phyloP scores from a whole-genome alignment of 768 basidiomycete species.

The Amanita phalloides region DNA sequence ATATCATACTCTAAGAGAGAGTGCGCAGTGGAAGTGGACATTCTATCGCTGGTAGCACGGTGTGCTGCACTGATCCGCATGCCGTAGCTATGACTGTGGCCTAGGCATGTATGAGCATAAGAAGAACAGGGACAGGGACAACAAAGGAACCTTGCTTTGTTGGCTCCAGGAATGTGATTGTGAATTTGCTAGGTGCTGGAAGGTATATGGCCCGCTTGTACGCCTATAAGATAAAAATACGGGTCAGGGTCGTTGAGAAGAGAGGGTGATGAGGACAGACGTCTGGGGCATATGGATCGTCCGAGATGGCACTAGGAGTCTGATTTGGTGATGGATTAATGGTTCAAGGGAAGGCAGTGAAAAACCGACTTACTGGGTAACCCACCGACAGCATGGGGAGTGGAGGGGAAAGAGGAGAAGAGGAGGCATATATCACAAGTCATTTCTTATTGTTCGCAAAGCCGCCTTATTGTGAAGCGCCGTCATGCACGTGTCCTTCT shows the following conservation, averaged over 20 bases:
- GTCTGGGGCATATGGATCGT: constrained; percentile 2
- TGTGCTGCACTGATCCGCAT: constrained; percentile 44
- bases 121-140: neutral
- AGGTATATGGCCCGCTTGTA: constrained; percentile 55
- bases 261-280: neutral
- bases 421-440: neutral
- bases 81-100: constrained; percentile 45
- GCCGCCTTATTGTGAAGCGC: constrained; percentile 1
- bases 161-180: constrained; percentile 46
- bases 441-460: constrained; percentile 4
- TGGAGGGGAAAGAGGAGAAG: neutral
- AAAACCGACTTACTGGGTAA: neutral
- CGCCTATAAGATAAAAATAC: constrained; percentile 22
- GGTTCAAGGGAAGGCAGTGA: neutral
- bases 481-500: neutral
- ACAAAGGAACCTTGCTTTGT: constrained; percentile 40
- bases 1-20: constrained; percentile 51
- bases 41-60: constrained; percentile 17
- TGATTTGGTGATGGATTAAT: neutral
- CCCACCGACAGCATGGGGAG: neutral
- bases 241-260: neutral
- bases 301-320: neutral
- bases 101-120: constrained; percentile 19
- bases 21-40: constrained; percentile 26
- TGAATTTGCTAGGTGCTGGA: constrained; percentile 47